A percentile compares a stretch with the other conserved stretches of the same genome.
These are phyloP conservation scores for Hymenoscyphus occultus DNA, from an alignment of 2,329 filamentous ascomycete species.

Conservation along the genomic window DNA sequence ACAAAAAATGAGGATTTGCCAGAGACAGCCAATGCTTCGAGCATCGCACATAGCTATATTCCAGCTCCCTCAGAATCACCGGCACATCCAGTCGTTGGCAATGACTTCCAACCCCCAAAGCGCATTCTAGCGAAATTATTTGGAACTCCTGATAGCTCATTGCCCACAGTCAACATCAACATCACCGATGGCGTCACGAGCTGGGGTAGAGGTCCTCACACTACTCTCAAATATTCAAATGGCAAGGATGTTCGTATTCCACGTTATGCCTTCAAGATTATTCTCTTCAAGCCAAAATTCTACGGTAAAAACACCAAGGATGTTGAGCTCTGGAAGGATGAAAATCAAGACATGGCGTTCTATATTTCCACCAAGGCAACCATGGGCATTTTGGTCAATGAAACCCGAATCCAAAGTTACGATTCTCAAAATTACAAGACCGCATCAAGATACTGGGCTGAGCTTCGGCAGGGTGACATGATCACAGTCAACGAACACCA, in stretches of 20 bases:
- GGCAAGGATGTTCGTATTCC: conserved; percentile 68
- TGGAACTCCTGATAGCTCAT: conserved; percentile 62
- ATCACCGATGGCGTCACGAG: conserved; percentile 66
- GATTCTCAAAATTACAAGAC: conserved; percentile 51
- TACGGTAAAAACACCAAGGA: conserved; percentile 54
- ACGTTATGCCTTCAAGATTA: conserved; percentile 75
- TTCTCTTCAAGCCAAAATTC: conserved; percentile 69
- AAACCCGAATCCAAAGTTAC: conserved; percentile 57
- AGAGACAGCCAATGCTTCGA: conserved; percentile 17
- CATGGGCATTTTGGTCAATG: conserved; percentile 74
- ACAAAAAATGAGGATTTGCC: conserved; percentile 17
- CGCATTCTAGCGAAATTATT: conserved; percentile 62
- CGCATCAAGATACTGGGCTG: conserved; percentile 57
- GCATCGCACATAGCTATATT: not conserved
- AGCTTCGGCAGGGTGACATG: conserved; percentile 72
- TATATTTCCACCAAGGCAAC: conserved; percentile 78
- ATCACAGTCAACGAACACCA: conserved; percentile 56
- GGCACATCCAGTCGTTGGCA: conserved; percentile 19
- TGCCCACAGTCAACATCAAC: conserved; percentile 59
- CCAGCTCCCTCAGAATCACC: not conserved
- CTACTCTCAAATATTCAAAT: conserved; percentile 65
- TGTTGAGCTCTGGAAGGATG: conserved; percentile 18
- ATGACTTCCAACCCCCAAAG: conserved; percentile 37
- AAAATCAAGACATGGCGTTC: conserved; percentile 49
- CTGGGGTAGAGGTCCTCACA: conserved; percentile 71